A percentile compares a stretch with the other conserved stretches of the same genome.
Evolutionary conservation across 2,329 filamentous ascomycete genomes (phyloP).

Genomic region (Hortaea werneckii): DNA sequence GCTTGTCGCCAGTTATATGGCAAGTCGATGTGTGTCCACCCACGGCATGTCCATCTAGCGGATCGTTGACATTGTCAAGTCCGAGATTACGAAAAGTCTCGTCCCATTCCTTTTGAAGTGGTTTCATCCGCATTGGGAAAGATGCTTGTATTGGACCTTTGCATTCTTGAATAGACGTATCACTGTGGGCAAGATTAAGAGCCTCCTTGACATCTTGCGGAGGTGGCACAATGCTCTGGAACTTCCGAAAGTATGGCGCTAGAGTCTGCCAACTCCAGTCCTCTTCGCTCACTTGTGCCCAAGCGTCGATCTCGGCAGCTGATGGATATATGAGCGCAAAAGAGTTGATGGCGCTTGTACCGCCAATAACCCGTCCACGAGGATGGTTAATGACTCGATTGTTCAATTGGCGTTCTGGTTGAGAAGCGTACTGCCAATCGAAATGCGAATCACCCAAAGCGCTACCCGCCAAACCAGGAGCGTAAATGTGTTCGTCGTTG

Average conservation of each 20-base stretch:
- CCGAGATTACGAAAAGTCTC: slow-evolving; percentile 8
- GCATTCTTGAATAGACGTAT: slow-evolving; percentile 29
- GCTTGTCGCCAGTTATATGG: slow-evolving; percentile 2
- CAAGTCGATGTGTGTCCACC: slow-evolving; percentile 22
- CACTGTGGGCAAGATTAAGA: slow-evolving; percentile 9
- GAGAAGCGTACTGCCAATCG: slow-evolving; percentile 16
- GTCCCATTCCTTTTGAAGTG: slow-evolving; percentile 9
- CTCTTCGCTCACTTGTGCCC: slow-evolving; percentile 21
- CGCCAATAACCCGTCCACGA: slow-evolving; percentile 30
- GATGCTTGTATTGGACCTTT: slow-evolving; percentile 7
- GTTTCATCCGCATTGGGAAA: slow-evolving; percentile 4
- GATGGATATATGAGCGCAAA: slow-evolving; percentile 15
- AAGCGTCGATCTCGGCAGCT: slow-evolving; percentile 23
- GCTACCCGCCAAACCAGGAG: slow-evolving; percentile 10
- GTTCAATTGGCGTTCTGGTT: slow-evolving; percentile 7
- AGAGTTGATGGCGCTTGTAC: slow-evolving; percentile 30
- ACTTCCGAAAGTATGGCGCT: slow-evolving; percentile 16
- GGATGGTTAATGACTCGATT: slow-evolving; percentile 14
- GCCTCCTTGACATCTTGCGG: slow-evolving; percentile 3
- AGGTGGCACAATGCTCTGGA: slow-evolving; percentile 8
- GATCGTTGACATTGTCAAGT: slow-evolving; percentile 7
- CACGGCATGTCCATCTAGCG: slow-evolving; percentile 39
- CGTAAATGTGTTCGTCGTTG: slow-evolving; percentile 12
- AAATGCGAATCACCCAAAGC: slow-evolving; percentile 10
- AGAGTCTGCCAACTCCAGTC: slow-evolving; percentile 31